These are phyloP conservation scores for Sporothrix phasma DNA, from an alignment of 2,329 filamentous ascomycete species.

Conservation along the genomic window DNA sequence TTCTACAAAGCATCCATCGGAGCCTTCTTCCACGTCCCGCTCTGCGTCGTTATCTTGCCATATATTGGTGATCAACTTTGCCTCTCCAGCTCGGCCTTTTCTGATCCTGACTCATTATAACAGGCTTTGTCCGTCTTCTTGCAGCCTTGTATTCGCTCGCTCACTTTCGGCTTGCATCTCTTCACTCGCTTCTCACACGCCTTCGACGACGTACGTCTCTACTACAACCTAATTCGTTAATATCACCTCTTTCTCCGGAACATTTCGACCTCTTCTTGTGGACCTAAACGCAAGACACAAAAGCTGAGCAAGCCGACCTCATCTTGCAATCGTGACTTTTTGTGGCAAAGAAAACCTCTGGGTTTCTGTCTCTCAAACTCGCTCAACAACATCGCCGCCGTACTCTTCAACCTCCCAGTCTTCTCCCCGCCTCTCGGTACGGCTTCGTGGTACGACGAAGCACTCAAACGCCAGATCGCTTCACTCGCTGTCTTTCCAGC, in stretches of 20 bases:
- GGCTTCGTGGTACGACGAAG: background rate
- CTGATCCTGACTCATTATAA: conserved; percentile 1
- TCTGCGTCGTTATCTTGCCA: conserved; percentile 1
- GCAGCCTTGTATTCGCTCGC: conserved; percentile 6
- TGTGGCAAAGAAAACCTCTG: background rate
- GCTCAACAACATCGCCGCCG: background rate
- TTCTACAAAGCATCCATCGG: background rate
- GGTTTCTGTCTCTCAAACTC: conserved; percentile 1
- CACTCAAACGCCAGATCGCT: background rate
- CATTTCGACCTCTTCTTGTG: background rate
- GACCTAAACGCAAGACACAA: background rate
- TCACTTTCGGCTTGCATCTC: background rate
- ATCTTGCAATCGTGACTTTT: background rate
- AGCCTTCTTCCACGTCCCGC: background rate
- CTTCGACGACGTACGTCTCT: background rate
- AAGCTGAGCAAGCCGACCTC: background rate
- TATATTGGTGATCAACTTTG: background rate
- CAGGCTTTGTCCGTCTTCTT: background rate
- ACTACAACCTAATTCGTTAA: background rate
- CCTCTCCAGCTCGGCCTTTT: background rate
- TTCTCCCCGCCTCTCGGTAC: background rate
- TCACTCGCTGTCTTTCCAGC: background rate
- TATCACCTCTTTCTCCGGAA: background rate
- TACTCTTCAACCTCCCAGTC: too few species aligned
- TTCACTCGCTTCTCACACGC: background rate